A percentile compares a stretch with the other conserved stretches of the same genome.
Conservation (phyloP, 2,329 filamentous ascomycete species). For the Cercospora janseana region DNA sequence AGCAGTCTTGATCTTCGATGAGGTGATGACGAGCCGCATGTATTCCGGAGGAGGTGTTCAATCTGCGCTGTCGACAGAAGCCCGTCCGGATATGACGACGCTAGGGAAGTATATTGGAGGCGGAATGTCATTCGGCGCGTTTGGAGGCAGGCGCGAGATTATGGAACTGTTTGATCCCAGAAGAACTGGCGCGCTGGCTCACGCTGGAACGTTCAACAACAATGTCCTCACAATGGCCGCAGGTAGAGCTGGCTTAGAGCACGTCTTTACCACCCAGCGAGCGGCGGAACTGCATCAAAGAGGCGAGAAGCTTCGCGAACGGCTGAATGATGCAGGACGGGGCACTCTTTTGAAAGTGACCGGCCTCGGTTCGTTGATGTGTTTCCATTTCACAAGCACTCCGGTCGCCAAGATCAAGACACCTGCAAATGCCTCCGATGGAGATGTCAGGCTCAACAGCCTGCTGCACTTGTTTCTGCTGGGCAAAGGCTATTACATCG, state of each 20-base stretch:
- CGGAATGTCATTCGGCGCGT: slow-evolving; percentile 64
- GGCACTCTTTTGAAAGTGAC: slow-evolving; percentile 42
- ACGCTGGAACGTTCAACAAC: slow-evolving; percentile 68
- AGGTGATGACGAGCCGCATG: slow-evolving; percentile 68
- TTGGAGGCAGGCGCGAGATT: slow-evolving; percentile 60
- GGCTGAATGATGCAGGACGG: slow-evolving; percentile 31
- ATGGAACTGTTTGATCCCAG: slow-evolving; percentile 59
- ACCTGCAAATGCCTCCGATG: slow-evolving; percentile 27
- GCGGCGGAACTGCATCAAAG: slow-evolving; percentile 33
- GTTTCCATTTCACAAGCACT: slow-evolving; percentile 38
- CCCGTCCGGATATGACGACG: slow-evolving; percentile 61
- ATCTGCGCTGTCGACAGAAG: slow-evolving; percentile 43
- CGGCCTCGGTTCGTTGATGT: slow-evolving; percentile 40
- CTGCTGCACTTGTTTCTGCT: slow-evolving; percentile 42
- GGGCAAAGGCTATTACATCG: slow-evolving; percentile 40
- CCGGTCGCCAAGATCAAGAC: slow-evolving; percentile 30
- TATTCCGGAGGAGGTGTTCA: slow-evolving; percentile 46
- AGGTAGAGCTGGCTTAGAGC: slow-evolving; percentile 46
- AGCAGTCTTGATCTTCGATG: slow-evolving; percentile 65
- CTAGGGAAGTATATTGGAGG: slow-evolving; percentile 68
- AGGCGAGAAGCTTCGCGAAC: slow-evolving; percentile 36
- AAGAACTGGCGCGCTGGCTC: slow-evolving; percentile 44
- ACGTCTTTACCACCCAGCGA: slow-evolving; percentile 39
- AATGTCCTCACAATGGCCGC: slow-evolving; percentile 61
- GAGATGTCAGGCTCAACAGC: slow-evolving; percentile 33